A percentile compares a stretch with the other conserved stretches of the same genome.
These are phyloP conservation scores for Aspergillus udagawae DNA, from an alignment of 2,329 filamentous ascomycete genomes.

Conservation along the genomic window DNA sequence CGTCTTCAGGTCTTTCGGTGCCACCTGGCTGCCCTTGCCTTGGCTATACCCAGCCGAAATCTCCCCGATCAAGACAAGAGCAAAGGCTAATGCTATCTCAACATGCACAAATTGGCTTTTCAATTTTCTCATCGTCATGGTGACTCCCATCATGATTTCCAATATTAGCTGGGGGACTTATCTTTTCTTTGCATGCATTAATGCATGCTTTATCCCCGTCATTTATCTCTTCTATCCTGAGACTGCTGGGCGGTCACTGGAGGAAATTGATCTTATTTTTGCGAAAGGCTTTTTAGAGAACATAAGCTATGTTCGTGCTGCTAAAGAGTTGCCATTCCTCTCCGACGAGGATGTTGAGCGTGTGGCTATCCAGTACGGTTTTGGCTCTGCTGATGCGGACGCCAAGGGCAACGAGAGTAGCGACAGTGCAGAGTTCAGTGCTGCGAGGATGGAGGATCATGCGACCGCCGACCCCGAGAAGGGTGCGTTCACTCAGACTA, in stretches of 20 bases:
- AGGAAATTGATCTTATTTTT: conserved; percentile 45
- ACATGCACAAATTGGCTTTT: conserved; percentile 55
- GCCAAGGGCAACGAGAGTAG: background rate
- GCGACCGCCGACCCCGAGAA: background rate
- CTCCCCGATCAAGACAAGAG: conserved; percentile 53
- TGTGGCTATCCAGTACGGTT: background rate
- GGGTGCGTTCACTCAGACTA: background rate
- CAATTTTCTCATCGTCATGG: conserved; percentile 54
- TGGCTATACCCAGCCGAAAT: conserved; percentile 54
- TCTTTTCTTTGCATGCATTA: conserved; percentile 42
- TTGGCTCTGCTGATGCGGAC: background rate
- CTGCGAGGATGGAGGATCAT: background rate
- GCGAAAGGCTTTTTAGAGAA: conserved; percentile 43
- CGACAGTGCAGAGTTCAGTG: background rate
- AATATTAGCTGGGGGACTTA: conserved; percentile 42
- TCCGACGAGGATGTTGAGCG: background rate
- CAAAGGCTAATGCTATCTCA: conserved; percentile 53
- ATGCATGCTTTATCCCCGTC: conserved; percentile 46
- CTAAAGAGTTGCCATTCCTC: conserved; percentile 31
- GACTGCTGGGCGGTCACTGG: conserved; percentile 42
- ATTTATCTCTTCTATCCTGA: conserved; percentile 55
- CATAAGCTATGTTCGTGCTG: conserved; percentile 35
- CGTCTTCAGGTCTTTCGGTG: conserved; percentile 52
- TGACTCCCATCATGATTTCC: conserved; percentile 41
- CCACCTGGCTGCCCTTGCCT: conserved; percentile 61